A percentile compares a stretch with the other conserved stretches of the same genome.
These are phyloP conservation scores for Urochloa ruziziensis DNA, from an alignment of 176 grass and related monocot species.

Conservation along the genomic window DNA sequence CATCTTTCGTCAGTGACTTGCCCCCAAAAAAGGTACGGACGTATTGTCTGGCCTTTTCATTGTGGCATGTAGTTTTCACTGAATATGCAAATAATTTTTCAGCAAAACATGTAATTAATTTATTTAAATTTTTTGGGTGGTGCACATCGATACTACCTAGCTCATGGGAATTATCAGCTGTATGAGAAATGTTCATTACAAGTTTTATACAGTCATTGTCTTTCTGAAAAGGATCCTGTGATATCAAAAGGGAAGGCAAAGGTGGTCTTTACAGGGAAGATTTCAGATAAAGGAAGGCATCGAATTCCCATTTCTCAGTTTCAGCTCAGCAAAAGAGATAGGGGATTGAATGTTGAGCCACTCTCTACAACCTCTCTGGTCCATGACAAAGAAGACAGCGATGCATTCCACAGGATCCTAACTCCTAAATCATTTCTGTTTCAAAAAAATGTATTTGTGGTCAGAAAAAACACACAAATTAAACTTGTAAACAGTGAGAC, in stretches of 20 bases:
- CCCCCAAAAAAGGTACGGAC: neutral
- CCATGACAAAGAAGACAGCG: neutral
- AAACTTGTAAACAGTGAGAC: neutral
- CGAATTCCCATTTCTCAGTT: neutral
- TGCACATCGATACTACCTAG: neutral
- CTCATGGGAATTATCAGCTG: neutral
- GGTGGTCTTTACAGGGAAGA: neutral
- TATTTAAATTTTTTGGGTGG: neutral
- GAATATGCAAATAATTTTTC: neutral
- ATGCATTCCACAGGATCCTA: neutral
- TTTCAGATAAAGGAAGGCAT: neutral
- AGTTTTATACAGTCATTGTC: neutral
- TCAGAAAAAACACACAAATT: neutral
- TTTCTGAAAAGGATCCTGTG: slow-evolving; percentile 2
- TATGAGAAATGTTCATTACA: neutral
- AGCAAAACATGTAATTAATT: neutral
- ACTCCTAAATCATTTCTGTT: neutral
- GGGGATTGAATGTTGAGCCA: neutral
- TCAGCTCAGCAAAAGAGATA: neutral
- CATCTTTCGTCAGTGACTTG: slow-evolving; percentile 3
- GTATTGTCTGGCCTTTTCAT: neutral
- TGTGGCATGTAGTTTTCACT: neutral
- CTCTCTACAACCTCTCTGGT: neutral
- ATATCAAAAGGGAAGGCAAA: neutral
- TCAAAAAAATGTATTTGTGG: neutral